phyloP scores from a whole-genome alignment of 208 protist species.

The Trypanosoma lewisi region DNA sequence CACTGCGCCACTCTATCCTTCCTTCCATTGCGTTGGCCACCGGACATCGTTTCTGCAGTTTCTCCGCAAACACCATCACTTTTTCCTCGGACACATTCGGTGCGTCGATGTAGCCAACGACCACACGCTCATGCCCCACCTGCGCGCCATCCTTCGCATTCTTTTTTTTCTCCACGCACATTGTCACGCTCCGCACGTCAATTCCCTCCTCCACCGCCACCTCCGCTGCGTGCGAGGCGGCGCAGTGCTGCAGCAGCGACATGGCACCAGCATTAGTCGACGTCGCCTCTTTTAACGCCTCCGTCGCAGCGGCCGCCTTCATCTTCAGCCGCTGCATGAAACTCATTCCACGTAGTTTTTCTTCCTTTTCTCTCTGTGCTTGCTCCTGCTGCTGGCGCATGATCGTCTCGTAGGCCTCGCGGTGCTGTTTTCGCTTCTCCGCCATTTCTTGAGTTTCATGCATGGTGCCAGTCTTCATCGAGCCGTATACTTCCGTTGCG shows the following conservation, averaged over 20 bases:
- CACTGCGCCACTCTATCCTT: slow-evolving; percentile 32
- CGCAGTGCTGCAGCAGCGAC: slow-evolving; percentile 82
- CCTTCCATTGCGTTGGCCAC: slow-evolving; percentile 58
- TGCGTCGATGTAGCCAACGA: slow-evolving; percentile 87
- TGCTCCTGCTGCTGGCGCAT: slow-evolving; percentile 23
- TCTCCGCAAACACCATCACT: slow-evolving; percentile 71
- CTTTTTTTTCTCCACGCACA: slow-evolving; percentile 67
- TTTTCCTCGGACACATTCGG: slow-evolving; percentile 62
- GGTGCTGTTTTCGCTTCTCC: slow-evolving; percentile 51
- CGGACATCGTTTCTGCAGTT: slow-evolving; percentile 71
- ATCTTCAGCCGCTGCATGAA: slow-evolving; percentile 34
- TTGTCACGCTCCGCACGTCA: slow-evolving; percentile 73
- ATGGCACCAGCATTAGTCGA: slow-evolving; percentile 67
- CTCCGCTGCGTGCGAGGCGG: slow-evolving; percentile 81
- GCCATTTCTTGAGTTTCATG: slow-evolving; percentile 34
- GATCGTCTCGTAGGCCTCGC: slow-evolving; percentile 62
- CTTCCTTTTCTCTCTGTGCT: no score
- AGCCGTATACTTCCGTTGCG: slow-evolving; percentile 35
- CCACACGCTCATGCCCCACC: slow-evolving; percentile 53
- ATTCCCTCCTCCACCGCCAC: slow-evolving; percentile 79
- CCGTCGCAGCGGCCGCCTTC: slow-evolving; percentile 19
- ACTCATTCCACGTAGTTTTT: slow-evolving; percentile 13
- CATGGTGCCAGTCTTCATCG: slow-evolving; percentile 45
- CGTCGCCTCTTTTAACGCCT: slow-evolving; percentile 42
- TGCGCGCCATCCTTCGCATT: slow-evolving; percentile 13